Conservation (phyloP, 2,329 filamentous ascomycete species). For the Penicillium olsonii region DNA sequence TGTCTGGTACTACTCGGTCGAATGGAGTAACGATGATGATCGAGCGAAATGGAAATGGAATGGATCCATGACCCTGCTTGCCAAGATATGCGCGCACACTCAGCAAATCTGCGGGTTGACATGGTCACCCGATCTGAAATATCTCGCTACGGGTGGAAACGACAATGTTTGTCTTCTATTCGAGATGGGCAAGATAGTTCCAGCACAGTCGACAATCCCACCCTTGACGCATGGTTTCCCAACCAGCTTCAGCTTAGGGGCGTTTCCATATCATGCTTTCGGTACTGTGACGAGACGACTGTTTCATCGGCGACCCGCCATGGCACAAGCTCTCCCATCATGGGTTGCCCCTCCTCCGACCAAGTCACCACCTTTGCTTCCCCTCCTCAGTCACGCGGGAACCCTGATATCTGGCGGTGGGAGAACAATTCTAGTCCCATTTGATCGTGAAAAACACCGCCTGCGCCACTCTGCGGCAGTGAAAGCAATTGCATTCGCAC, state of each 20-base stretch:
- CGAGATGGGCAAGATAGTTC: conserved; percentile 61
- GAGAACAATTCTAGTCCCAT: conserved; percentile 52
- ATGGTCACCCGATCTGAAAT: conserved; percentile 74
- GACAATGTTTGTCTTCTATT: conserved; percentile 89
- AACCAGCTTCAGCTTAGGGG: conserved; percentile 14
- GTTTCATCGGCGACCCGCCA: conserved; percentile 24
- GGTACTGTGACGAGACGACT: conserved; percentile 22
- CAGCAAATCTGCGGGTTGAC: conserved; percentile 94
- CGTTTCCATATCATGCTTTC: conserved; percentile 25
- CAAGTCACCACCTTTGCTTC: conserved; percentile 18
- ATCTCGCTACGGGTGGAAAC: conserved; percentile 87
- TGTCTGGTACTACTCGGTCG: conserved; percentile 84
- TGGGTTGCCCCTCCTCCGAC: conserved; percentile 24
- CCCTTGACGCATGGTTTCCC: conserved; percentile 11
- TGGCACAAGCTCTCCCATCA: conserved; percentile 30
- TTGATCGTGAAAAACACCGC: conserved; percentile 65
- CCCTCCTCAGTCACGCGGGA: conserved; percentile 28
- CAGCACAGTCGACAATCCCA: conserved; percentile 13
- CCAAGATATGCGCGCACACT: conserved; percentile 73
- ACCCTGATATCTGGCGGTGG: conserved; percentile 34
- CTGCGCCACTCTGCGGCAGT: conserved; percentile 85
- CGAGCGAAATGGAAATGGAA: conserved; percentile 73
- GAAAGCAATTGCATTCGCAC: conserved; percentile 95
- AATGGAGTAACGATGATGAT: conserved; percentile 66
- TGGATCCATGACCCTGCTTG: conserved; percentile 75